phyloP scores from a whole-genome alignment of 2,329 filamentous ascomycete species.

The Aotearoamyces nothofagi region DNA sequence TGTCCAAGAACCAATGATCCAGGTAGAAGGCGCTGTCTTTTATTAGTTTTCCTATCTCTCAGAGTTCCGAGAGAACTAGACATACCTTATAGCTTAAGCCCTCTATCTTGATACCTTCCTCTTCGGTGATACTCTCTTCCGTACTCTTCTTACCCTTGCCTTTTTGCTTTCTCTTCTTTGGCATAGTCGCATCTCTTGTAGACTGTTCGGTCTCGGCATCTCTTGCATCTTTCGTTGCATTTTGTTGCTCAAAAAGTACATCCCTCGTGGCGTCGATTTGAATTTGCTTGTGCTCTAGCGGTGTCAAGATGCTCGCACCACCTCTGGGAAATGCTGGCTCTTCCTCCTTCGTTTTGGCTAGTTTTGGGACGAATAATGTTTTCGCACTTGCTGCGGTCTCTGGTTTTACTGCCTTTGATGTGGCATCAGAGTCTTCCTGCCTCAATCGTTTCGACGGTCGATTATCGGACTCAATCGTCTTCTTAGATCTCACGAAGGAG shows the following conservation, averaged over 20 bases:
- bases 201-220: conserved; percentile 14
- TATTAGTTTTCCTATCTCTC: conserved; percentile 2
- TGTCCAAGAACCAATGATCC: conserved; percentile 83
- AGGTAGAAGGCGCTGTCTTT: conserved; percentile 57
- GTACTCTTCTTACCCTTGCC: conserved; percentile 35
- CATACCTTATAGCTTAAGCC: conserved; percentile 77
- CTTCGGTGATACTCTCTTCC: conserved; percentile 29
- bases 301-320: conserved; percentile 78
- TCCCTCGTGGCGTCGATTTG: conserved; percentile 85
- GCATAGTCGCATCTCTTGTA: conserved; percentile 7
- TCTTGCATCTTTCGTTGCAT: conserved; percentile 30
- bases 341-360: conserved; percentile 44
- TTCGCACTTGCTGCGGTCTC: conserved; percentile 5
- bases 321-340: conserved; percentile 87
- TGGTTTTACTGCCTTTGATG: conserved; percentile 1
- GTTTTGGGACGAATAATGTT: conserved; percentile 8
- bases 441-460: conserved; percentile 16
- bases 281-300: conserved; percentile 92
- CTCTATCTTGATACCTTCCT: conserved; percentile 56
- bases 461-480: conserved; percentile 10
- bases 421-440: conserved; percentile 12
- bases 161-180: conserved; percentile 35
- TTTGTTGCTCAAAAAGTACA: conserved; percentile 74
- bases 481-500: conserved; percentile 17
- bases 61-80: no score